Percentiles rank a stretch among this genome's conserved stretches.
phyloP scores from a whole-genome alignment of 2,329 filamentous ascomycete genomes.

The Aspergillus sp. region DNA sequence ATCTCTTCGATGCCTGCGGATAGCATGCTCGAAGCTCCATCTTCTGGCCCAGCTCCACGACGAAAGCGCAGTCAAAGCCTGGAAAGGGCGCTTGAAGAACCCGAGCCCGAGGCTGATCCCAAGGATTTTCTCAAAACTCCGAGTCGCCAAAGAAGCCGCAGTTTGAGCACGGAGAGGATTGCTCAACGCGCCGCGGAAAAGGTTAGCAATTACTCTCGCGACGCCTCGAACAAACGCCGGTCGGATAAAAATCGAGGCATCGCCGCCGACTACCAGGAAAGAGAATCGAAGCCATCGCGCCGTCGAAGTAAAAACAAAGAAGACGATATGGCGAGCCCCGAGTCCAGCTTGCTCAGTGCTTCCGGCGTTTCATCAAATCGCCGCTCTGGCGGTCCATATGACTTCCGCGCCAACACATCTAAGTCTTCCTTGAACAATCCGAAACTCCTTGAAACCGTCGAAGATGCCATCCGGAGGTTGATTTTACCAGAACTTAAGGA shows the following conservation, averaged over 20 bases:
- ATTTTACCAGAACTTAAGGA: constrained; percentile 91
- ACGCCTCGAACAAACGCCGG: constrained; percentile 44
- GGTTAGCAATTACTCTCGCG: constrained; percentile 53
- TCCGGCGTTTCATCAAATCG: constrained; percentile 56
- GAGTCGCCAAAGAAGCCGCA: constrained; percentile 59
- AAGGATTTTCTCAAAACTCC: constrained; percentile 59
- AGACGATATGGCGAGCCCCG: constrained; percentile 57
- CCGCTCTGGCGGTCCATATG: constrained; percentile 57
- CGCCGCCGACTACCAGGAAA: constrained; percentile 46
- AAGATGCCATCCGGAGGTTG: constrained; percentile 85
- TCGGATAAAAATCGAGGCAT: constrained; percentile 45
- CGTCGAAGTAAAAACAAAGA: constrained; percentile 51
- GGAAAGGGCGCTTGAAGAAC: constrained; percentile 37
- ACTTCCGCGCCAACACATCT: constrained; percentile 58
- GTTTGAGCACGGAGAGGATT: constrained; percentile 65
- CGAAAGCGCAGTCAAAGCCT: constrained; percentile 53
- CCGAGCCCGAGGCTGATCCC: constrained; percentile 23
- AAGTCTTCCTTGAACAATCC: constrained; percentile 87
- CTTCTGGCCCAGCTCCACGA: constrained; percentile 44
- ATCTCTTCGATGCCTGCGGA: constrained; percentile 81
- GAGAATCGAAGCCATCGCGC: constrained; percentile 47
- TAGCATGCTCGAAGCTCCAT: constrained; percentile 63
- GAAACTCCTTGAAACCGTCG: constrained; percentile 83
- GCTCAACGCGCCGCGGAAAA: constrained; percentile 70
- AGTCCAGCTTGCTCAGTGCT: constrained; percentile 61